These are phyloP conservation scores for Rosellinia necatrix DNA, from an alignment of 2,329 filamentous ascomycete species.

Conservation along the genomic window DNA sequence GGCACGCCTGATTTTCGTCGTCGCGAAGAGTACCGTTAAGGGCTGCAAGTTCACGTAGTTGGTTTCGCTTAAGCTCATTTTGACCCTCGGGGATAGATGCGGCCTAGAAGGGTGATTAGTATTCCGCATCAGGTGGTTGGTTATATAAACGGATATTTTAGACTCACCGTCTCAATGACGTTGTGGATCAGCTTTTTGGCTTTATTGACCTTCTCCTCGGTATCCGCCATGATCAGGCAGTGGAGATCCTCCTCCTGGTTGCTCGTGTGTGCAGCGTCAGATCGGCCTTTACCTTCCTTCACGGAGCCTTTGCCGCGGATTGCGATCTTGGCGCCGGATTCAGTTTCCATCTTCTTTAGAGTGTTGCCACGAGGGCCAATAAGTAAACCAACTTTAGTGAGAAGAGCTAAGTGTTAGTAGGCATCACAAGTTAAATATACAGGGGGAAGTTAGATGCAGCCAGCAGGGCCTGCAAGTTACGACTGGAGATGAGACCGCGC, in stretches of 20 bases:
- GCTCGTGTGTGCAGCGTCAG: conserved; percentile 97
- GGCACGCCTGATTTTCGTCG: conserved; percentile 98
- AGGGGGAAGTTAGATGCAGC: conserved; percentile 43
- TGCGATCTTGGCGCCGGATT: conserved; percentile 97
- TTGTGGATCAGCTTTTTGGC: conserved; percentile 98
- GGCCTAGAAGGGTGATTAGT: conserved; percentile 62
- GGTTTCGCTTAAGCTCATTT: conserved; percentile 98
- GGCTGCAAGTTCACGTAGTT: conserved; percentile 94
- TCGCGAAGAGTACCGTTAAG: conserved; percentile 99
- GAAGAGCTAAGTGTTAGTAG: conserved; percentile 92
- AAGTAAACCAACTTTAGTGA: conserved; percentile 97
- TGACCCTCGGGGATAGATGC: conserved; percentile 98
- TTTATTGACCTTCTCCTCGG: conserved; percentile 99
- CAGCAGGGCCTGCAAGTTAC: conserved; percentile 39
- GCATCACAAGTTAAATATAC: conserved; percentile 45
- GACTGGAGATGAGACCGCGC: conserved; percentile 44
- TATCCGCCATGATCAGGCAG: conserved; percentile 99
- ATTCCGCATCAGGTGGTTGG: neutral
- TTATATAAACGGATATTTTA: neutral
- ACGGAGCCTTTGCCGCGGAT: conserved; percentile 99
- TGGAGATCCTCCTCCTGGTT: conserved; percentile 99
- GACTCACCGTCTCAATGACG: conserved; percentile 92
- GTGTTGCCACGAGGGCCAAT: conserved; percentile 99
- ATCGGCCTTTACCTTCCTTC: conserved; percentile 98
- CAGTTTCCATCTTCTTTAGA: conserved; percentile 98